Base-by-base conservation (phyloP, 2,329 filamentous ascomycete genomes). In the Alternaria dauci region DNA sequence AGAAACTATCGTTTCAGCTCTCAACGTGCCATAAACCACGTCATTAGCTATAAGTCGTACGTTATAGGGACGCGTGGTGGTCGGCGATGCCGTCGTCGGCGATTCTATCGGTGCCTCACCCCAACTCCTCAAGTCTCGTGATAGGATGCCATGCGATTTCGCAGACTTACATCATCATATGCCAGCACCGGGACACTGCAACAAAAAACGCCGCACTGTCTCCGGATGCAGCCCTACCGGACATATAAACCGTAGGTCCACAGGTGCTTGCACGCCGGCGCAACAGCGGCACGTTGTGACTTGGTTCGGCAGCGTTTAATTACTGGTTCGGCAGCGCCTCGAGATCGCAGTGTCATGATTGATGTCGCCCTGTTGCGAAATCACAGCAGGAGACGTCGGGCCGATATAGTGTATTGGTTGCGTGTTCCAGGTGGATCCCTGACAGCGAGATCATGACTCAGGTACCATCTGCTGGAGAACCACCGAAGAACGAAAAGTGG, bases 401-500 rank as follows among this genome's bases (percentile, higher is more conserved):
- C 57, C 57, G 57, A 59, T 30, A 38, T 4, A 32, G 44, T 55
- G 32, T 47, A 32, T 39, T 46, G 44, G 57, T 55, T 50, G 44
- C 30, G 52, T 50, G 44, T 44, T 34, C 52, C 53, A 47, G 52
- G 52, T 50, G 28, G 52, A 44, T 41, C 44, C 38, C 28, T 32
- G 57, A 43, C 25, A 59, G 25, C 30, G 20, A 5, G 28, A 25
- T 30, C 52, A 62, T 59, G 59, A 62, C 51, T 59, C 55, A 59
- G 56, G 52, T 48, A 55, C 59, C 51, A 44, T 52, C 51, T 52
- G 39, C 52, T 62, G 52, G 25, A 61, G 55, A 61, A 61, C 30
- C 47, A 58, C 58, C 58, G 58, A 61, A 58, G 58, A 61, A 60
- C 46, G 28, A 52, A 51, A 60, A 52, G 58, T 60, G 58, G 58